Base-by-base conservation (phyloP, 2,329 filamentous ascomycete species). In the Aspergillus novofumigatus region DNA sequence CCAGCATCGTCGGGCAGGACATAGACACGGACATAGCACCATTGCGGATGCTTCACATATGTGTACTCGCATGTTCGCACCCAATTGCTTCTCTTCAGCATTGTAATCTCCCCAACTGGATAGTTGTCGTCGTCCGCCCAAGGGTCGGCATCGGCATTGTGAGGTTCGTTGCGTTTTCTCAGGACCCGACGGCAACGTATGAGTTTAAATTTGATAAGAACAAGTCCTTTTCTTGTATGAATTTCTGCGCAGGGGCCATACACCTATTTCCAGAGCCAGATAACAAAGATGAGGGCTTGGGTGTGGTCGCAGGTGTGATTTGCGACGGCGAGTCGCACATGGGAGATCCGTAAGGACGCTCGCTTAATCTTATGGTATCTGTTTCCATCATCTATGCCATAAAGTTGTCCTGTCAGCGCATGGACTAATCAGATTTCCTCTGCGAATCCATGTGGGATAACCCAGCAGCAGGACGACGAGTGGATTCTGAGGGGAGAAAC, bases 1-100 rank as follows among this genome's bases (percentile, higher is more conserved):
- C 69, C 69, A 38, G 73, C 66, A 63, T 78, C 72, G 45, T 75
- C 71, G 2, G 77, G 75, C 9, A 79, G 59, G 4, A 77, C 67
- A 58, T 75, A 78, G 2, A 80, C 59, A 20, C 70, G 63, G 57
- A 69, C 38, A 59, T 69, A 65, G 51, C 65, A 56, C 59, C 61
- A 60, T 55, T 52, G 49, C 4, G 57, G 42, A 49, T 60, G 21
- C 9, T 54, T 42, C 20, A 55, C 55, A 59, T 65, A 63, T 42
- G 49, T 25, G 60, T 60, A 60, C 51, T 54, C 53, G 41, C 53
- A 58, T 28, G 65, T 72, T 49, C 64, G 68, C 26, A 79, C 69
- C 75, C 75, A 78, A 11, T 63, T 59, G 35, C 72, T 62, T n/a
- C 61, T 64, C 57, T 74, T 66, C 11, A 77, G 41, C 1, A 56